phyloP scores from a whole-genome alignment of 192 early-diverging fungal species.

The Coemansia guatemalensis region DNA sequence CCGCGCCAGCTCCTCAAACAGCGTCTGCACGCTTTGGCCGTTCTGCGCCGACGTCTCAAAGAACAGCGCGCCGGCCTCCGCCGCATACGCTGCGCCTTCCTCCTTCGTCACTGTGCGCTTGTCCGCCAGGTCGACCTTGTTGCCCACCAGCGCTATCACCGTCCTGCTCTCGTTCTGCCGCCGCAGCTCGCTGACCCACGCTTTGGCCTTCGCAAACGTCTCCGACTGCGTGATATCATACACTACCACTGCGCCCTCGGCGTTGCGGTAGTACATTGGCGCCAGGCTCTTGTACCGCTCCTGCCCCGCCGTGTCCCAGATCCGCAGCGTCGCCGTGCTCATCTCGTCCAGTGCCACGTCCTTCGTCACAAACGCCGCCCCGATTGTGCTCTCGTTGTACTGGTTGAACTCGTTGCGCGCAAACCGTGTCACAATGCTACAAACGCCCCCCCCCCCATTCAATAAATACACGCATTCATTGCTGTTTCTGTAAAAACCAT shows the following conservation, averaged over 20 bases:
- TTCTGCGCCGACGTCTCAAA: constrained; percentile 88
- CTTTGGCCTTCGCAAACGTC: constrained; percentile 88
- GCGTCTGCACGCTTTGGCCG: constrained; percentile 75
- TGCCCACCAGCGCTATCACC: constrained; percentile 93
- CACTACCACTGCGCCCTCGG: constrained; percentile 93
- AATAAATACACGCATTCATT: background rate
- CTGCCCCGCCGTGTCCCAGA: constrained; percentile 95
- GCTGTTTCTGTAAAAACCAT: background rate
- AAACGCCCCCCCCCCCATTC: background rate
- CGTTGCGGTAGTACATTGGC: constrained; percentile 98
- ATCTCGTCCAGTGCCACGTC: constrained; percentile 82
- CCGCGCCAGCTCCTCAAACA: constrained; percentile 88
- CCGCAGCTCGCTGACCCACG: constrained; percentile 96
- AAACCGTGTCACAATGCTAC: constrained; percentile 87
- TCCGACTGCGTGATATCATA: constrained; percentile 90
- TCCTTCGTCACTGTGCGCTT: constrained; percentile 69
- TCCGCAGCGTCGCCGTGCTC: constrained; percentile 74
- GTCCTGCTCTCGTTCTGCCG: constrained; percentile 89
- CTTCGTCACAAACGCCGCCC: constrained; percentile 87
- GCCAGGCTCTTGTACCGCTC: constrained; percentile 95
- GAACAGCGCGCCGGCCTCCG: constrained; percentile 76
- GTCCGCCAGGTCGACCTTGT: constrained; percentile 87
- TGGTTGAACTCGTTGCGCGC: constrained; percentile 92
- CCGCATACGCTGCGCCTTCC: constrained; percentile 78
- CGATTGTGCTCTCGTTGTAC: constrained; percentile 98